Base-by-base conservation (phyloP, 2,329 filamentous ascomycete species). In the Cadophora gregata region DNA sequence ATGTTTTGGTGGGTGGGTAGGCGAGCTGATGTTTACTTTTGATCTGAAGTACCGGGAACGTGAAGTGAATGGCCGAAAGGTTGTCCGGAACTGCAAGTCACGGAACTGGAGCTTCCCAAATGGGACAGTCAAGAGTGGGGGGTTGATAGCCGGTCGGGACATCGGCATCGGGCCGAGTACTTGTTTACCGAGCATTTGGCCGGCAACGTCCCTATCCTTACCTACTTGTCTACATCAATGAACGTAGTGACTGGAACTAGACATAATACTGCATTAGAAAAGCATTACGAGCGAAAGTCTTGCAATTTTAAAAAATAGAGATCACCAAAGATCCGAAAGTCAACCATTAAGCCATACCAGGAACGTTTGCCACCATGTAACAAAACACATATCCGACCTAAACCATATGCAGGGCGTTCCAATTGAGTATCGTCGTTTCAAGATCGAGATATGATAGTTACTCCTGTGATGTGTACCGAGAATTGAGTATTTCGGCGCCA, bases 401-500 rank as follows among this genome's bases (percentile, higher is more conserved):
- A 24, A 12, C 16, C n/a, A 19, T n/a, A 1, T 8, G 29, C 4
- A 31, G 33, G 29, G 33, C 38, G 29, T 31, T 58, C 33, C 29
- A 58, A 24, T 9, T 58, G 4, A 16, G 29, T 19, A 14, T 25
- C 29, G 4, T 36, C 45, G 2, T n/a, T 29, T 27, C 24, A 50
- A 16, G 38, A 31, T n/a, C 29, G 45, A 16, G 8, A 24, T 21
- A 27, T 62, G 19, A 62, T 47, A 2, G 31, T 53, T 21, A 56
- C 9, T 2, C 58, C 62, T n/a, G 62, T 67, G 12, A 45, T 62
- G 59, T 47, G 50, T 4, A 62, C n/a, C 62, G n/a, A 19, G 45
- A 2, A 38, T 77, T 62, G 75, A 77, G 2, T 78, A 73, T 24
- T 79, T 79, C 69, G 79, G 73, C 14, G 78, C 78, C 5, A 78